These are phyloP conservation scores for Aspergillus affinis DNA, from an alignment of 495 filamentous ascomycete species.

Conservation along the genomic window DNA sequence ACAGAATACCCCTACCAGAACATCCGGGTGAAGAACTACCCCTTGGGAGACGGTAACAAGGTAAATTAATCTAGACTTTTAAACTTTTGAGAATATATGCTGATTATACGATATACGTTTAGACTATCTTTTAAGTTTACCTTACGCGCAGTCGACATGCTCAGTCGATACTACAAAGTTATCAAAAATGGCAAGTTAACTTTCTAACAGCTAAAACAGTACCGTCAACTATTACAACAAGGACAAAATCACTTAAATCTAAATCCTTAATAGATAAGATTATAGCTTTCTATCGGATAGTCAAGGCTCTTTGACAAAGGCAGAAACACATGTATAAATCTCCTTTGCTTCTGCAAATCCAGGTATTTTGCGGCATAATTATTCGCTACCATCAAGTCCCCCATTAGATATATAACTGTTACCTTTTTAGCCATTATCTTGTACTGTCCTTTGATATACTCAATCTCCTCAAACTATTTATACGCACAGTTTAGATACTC, in stretches of 20 bases:
- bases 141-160: no score
- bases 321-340: constrained; percentile 31
- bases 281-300: constrained; percentile 1
- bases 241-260: constrained; percentile 64
- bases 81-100: constrained; percentile 10
- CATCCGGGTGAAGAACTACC: constrained; percentile 84
- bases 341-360: constrained; percentile 48
- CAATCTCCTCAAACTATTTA: constrained; percentile 66
- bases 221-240: constrained; percentile 95
- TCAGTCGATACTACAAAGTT: not conserved
- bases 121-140: constrained; percentile 70
- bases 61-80: constrained; percentile 43
- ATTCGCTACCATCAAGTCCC: constrained; percentile 69
- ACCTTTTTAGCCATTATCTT: constrained; percentile 88
- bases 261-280: not conserved
- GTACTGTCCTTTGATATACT: constrained; percentile 74
- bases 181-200: no score
- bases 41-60: constrained; percentile 93
- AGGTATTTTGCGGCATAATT: constrained; percentile 73
- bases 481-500: constrained; percentile 68
- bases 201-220: constrained; percentile 76
- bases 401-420: constrained; percentile 71
- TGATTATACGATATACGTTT: constrained; percentile 28
- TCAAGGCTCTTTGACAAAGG: not conserved
- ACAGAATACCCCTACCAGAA: constrained; percentile 96